Evolutionary conservation across 2,329 filamentous ascomycete species (phyloP), one percentile per base, ranked within the genome.

Genomic region (Mycosphaerelloides madeirae): DNA sequence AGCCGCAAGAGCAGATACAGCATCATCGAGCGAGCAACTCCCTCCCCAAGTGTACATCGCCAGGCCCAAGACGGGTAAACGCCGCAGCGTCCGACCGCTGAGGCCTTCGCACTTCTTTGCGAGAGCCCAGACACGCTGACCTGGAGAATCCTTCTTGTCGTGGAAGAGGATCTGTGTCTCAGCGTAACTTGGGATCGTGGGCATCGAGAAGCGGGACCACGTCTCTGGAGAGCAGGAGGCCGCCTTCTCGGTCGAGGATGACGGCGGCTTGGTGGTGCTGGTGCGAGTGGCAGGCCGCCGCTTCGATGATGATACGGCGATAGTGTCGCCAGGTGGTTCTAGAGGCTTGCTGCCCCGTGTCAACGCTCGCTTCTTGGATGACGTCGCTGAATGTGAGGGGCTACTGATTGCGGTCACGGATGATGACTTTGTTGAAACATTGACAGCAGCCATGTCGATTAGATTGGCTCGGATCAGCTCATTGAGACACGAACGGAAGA

Each of bases 401-500:
- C 36, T 39, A 14, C 20, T 35, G 9, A 14, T 18, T 7, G 14
- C 18, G 16, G 18, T 8, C 8, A 11, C 19, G 3, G 18, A 19
- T 14, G 42, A 20, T 11, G 44, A 44, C 16, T 32, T 20, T 31
- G 33, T 34, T 7, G 36, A 22, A 1, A 32, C 33, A 12, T 40
- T n/a, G 8, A 13, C 28, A n/a, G 49, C 38, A 14, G 39, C 32
- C 3, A 58, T 44, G 41, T 63, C 55, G 29, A 74, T 57, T 14
- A 72, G 52, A 8, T 59, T 63, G 41, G 62, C 62, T 11, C 61
- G 57, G 15, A 68, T 62, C 15, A 75, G 60, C 40, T 74, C 67
- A 46, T 74, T 71, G 12, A 76, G 52, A 29, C 68, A 72, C n/a
- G 65, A 66, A 31, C 68, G 67, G 38, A 74, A 68, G 37, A 77